Percentiles rank a stretch among this genome's conserved stretches.
These are phyloP conservation scores for Rubia yunnanensis DNA, from an alignment of 257 asterid species.

Conservation along the genomic window DNA sequence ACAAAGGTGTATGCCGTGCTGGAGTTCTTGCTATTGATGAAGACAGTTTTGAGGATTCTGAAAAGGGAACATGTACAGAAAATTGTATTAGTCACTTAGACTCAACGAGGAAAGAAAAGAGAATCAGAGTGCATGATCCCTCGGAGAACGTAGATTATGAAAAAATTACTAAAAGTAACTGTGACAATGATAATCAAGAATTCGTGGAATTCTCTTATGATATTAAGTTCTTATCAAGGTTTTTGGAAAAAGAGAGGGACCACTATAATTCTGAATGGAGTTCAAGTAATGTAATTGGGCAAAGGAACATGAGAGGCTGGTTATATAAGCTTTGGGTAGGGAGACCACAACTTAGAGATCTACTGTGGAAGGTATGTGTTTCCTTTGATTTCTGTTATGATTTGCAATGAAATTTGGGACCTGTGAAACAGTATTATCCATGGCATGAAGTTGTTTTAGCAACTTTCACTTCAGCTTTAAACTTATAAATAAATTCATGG, in stretches of 20 bases:
- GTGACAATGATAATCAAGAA: constrained; percentile 18
- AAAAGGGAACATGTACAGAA: constrained; percentile 22
- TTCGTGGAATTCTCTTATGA: constrained; percentile 61
- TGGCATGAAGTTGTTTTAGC: neutral
- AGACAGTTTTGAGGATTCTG: constrained; percentile 31
- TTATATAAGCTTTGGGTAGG: constrained; percentile 70
- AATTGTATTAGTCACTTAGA: constrained; percentile 34
- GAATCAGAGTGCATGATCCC: constrained; percentile 33
- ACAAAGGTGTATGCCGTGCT: constrained; percentile 92
- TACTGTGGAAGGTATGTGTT: constrained; percentile 79
- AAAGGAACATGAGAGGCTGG: constrained; percentile 96
- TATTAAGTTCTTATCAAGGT: constrained; percentile 61
- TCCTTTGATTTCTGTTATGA: constrained; percentile 15
- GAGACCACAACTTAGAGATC: constrained; percentile 65
- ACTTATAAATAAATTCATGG: neutral
- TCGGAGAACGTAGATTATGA: constrained; percentile 23
- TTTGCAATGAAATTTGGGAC: neutral
- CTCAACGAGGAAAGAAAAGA: constrained; percentile 64
- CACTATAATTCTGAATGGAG: constrained; percentile 81
- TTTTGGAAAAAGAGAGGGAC: constrained; percentile 75
- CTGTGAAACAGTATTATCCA: neutral
- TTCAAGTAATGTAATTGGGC: constrained; percentile 80
- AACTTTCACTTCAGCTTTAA: constrained; percentile 1
- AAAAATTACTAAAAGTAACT: constrained; percentile 20
- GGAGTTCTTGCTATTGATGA: constrained; percentile 93